Evolutionary conservation across 169 alveolate species (phyloP), one percentile per base, ranked within the genome.

Genomic region (Plasmodium yoelii): DNA sequence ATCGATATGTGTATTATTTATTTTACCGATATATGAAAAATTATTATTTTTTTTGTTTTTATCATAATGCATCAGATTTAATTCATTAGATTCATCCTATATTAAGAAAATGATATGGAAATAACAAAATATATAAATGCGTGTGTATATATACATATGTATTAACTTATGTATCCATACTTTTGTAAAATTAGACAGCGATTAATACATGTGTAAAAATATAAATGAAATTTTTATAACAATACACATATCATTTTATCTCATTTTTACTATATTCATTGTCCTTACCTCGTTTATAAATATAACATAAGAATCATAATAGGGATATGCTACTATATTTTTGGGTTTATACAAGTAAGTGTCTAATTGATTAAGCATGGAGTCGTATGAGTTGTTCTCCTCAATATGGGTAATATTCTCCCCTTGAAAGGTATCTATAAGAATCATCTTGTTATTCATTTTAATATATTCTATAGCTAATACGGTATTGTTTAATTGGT

Each of bases 341-440:
- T 65, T 26, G 57, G 88, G 88, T 34, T 42, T 61, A 44, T 63
- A 65, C 56, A 75, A 49, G 51, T 63, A 75, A 26, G 69, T 75
- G 57, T 75, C 49, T 47, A 61, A 75, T 42, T 75, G 77, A 22
- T 65, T 64, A 75, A 63, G 51, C 28, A 75, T 56, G 13, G 28
- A 75, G 13, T 75, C 74, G 42, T 73, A 26, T 22, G 49, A n/a
- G 8, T 75, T n/a, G 3, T 42, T 46, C 28, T 64, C 65, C 18
- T 75, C 88, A 13, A 19, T 19, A 64, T 75, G 67, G 53, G 56
- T 75, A 28, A 28, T 26, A 28, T 34, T 55, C 63, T 75, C 77
- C 24, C 77, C 88, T 44, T 75, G 77, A 64, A 75, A 75, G 46
- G 63, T 75, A 42, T 75, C 88, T 67, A 75, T 61, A 69, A 63